phyloP scores from a whole-genome alignment of 2,329 filamentous ascomycete species.

The Mycocentrospora acerina region DNA sequence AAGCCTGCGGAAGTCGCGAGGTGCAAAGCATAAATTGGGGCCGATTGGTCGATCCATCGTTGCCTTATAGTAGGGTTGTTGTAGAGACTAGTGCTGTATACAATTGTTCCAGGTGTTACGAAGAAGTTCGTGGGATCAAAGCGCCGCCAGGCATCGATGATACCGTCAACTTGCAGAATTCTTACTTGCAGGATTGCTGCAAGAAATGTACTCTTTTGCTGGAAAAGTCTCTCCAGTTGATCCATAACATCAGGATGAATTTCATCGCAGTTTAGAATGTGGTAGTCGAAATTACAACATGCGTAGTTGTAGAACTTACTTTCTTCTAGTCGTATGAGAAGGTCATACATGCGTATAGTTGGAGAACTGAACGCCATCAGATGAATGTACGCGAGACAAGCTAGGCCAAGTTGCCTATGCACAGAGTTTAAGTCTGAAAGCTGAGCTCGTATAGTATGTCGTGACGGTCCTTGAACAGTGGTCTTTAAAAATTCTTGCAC shows the following conservation, averaged over 20 bases:
- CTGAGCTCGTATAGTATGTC: constrained; percentile 3
- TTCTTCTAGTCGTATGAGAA: neutral
- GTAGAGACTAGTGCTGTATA: constrained; percentile 16
- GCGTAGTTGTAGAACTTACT: constrained; percentile 9
- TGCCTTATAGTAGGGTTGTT: constrained; percentile 9
- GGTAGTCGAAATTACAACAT: constrained; percentile 13
- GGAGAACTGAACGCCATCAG: constrained; percentile 3
- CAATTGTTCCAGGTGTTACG: constrained; percentile 13
- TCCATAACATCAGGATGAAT: neutral
- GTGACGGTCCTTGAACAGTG: neutral
- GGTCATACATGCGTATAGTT: neutral
- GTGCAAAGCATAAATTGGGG: constrained; percentile 19
- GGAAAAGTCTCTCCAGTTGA: constrained; percentile 9
- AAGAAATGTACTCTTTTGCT: constrained; percentile 7
- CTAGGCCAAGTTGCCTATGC: constrained; percentile 8
- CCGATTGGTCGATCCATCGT: constrained; percentile 6
- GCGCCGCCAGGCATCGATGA: neutral
- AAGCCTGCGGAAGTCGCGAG: constrained; percentile 14
- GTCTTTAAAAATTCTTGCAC: constrained; percentile 22
- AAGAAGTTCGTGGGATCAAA: constrained; percentile 11
- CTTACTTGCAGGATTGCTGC: constrained; percentile 16
- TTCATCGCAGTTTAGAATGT: constrained; percentile 7
- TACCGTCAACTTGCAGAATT: neutral
- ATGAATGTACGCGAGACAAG: constrained; percentile 13
- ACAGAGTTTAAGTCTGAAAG: constrained; percentile 8